phyloP scores from a whole-genome alignment of 2,329 filamentous ascomycete genomes.

The Alternaria sp. region DNA sequence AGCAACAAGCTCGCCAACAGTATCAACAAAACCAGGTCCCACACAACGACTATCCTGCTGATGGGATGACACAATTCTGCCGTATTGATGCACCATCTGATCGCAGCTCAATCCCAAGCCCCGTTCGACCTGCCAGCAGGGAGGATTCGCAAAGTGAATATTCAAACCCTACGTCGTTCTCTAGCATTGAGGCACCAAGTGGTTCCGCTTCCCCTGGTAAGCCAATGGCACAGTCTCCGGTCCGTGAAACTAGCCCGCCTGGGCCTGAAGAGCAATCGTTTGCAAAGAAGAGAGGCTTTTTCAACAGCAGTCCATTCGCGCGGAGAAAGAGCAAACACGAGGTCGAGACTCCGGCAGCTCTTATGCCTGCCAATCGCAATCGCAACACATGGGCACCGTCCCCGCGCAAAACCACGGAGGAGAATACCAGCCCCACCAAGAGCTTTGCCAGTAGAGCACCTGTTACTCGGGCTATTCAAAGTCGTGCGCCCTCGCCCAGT shows the following conservation, averaged over 20 bases:
- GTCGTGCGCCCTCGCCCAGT: slow-evolving; percentile 52
- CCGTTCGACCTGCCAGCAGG: slow-evolving; percentile 79
- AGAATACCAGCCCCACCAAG: slow-evolving; percentile 56
- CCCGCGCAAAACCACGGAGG: slow-evolving; percentile 49
- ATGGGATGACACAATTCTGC: slow-evolving; percentile 98
- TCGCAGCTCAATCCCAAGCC: slow-evolving; percentile 72
- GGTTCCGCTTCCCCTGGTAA: slow-evolving; percentile 79
- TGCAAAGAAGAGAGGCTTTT: slow-evolving; percentile 82
- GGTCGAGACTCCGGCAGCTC: slow-evolving; percentile 65
- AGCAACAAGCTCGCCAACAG: slow-evolving; percentile 49
- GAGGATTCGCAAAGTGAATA: slow-evolving; percentile 93
- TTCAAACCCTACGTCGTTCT: slow-evolving; percentile 87
- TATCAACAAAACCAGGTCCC: slow-evolving; percentile 70
- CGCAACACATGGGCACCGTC: slow-evolving; percentile 64
- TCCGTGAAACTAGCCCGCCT: slow-evolving; percentile 32
- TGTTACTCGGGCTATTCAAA: slow-evolving; percentile 37
- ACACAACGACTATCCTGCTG: slow-evolving; percentile 91
- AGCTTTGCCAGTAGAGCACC: slow-evolving; percentile 41
- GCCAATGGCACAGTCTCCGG: slow-evolving; percentile 40
- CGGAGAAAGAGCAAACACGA: slow-evolving; percentile 85
- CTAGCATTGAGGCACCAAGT: slow-evolving; percentile 81
- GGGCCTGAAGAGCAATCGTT: slow-evolving; percentile 58
- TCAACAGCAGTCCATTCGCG: slow-evolving; percentile 89
- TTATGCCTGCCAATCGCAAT: slow-evolving; percentile 46
- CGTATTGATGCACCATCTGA: slow-evolving; percentile 76